A percentile compares a stretch with the other conserved stretches of the same genome.
Evolutionary conservation across 2,329 filamentous ascomycete genomes (phyloP).

Genomic region (Pyrenophora seminiperda): DNA sequence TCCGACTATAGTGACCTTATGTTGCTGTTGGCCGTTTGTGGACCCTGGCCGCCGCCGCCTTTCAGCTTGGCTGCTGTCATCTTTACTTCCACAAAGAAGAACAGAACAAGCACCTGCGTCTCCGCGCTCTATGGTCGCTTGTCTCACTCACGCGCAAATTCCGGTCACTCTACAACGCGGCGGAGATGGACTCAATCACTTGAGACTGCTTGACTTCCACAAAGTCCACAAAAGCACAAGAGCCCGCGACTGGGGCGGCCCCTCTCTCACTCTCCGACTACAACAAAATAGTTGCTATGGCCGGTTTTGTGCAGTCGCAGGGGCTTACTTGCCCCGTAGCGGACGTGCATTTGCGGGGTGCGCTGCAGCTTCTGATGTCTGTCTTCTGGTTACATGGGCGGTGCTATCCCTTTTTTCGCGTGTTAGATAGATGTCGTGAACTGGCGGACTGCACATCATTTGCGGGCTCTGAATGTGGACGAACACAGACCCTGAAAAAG

Average conservation of each 20-base stretch:
- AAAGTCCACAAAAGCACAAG: not conserved
- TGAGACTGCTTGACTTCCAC: not conserved
- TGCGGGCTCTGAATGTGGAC: slow-evolving; percentile 1
- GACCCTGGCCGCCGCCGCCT: not conserved
- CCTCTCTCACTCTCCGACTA: not conserved
- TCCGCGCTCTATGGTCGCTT: not conserved
- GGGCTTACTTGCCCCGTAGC: not conserved
- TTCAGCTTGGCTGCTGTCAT: too few species aligned
- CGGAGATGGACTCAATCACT: slow-evolving; percentile 1
- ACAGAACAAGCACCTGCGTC: too few species aligned
- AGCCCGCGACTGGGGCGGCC: not conserved
- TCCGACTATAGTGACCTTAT: too few species aligned
- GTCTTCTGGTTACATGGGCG: slow-evolving; percentile 1
- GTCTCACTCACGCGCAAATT: not conserved
- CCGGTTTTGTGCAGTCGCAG: not conserved
- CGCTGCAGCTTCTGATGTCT: not conserved
- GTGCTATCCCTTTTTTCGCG: slow-evolving; percentile 21
- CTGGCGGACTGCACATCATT: slow-evolving; percentile 7
- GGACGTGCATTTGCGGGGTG: not conserved
- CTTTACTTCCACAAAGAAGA: too few species aligned
- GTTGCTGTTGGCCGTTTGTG: not conserved
- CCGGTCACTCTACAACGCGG: slow-evolving; percentile 1
- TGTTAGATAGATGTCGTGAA: slow-evolving; percentile 36
- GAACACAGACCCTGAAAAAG: slow-evolving; percentile 8
- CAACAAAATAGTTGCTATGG: not conserved